Conservation (phyloP, 2,329 filamentous ascomycete species). For the Microsporum audouinii region DNA sequence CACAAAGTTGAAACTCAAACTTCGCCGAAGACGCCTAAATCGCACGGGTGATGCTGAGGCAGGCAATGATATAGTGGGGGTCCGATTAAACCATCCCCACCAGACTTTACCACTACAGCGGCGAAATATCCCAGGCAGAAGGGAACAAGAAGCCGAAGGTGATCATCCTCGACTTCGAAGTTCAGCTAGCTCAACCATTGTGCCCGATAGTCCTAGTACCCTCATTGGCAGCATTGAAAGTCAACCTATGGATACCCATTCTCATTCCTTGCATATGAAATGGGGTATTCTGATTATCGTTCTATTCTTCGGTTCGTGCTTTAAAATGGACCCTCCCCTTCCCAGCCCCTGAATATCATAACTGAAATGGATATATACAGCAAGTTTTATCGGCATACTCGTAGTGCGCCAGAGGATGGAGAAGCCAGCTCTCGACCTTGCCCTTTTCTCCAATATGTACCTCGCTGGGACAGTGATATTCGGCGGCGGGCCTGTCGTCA, state of each 20-base stretch:
- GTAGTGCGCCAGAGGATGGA: constrained; percentile 34
- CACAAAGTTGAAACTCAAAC: constrained; percentile 21
- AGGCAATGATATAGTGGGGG: constrained; percentile 3
- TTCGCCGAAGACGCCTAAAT: constrained; percentile 14
- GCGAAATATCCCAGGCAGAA: constrained; percentile 13
- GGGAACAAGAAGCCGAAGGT: neutral
- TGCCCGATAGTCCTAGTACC: neutral
- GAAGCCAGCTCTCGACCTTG: constrained; percentile 39
- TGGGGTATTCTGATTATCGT: constrained; percentile 23
- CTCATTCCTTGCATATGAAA: constrained; percentile 13
- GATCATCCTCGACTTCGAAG: neutral
- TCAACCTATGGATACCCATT: constrained; percentile 8
- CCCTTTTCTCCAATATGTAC: constrained; percentile 61
- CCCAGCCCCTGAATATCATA: neutral
- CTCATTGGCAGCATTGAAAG: neutral
- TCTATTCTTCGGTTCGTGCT: constrained; percentile 39
- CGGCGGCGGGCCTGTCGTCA: constrained; percentile 54
- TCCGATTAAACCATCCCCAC: constrained; percentile 9
- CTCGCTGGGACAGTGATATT: constrained; percentile 60
- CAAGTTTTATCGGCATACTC: constrained; percentile 47
- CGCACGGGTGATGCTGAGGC: constrained; percentile 13
- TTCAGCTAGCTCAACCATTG: neutral
- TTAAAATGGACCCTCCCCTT: neutral
- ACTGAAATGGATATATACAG: constrained; percentile 16
- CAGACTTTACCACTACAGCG: constrained; percentile 7